Evolutionary conservation across 2,329 filamentous ascomycete genomes (phyloP).

Genomic region (Paramyrothecium roridum): DNA sequence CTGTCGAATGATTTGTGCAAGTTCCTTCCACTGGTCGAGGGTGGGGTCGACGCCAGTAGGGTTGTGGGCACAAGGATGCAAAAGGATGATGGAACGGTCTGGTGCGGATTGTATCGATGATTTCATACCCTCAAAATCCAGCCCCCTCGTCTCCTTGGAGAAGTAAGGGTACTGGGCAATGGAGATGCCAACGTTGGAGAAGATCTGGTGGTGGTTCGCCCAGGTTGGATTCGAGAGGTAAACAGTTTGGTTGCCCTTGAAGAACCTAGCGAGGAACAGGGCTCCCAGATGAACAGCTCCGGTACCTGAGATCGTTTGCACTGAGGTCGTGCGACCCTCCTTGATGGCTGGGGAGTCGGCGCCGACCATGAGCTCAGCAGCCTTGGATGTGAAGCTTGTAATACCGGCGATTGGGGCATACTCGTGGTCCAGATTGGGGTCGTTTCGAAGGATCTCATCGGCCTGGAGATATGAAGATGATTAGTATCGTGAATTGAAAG

Average conservation of each 20-base stretch:
- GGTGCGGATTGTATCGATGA: slow-evolving; percentile 66
- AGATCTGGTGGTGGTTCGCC: slow-evolving; percentile 99
- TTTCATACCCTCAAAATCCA: slow-evolving; percentile 91
- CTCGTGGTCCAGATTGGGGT: slow-evolving; percentile 93
- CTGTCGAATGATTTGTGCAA: slow-evolving; percentile 71
- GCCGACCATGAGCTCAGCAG: slow-evolving; percentile 87
- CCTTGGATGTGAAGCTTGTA: slow-evolving; percentile 79
- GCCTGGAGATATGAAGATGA: slow-evolving; percentile 55
- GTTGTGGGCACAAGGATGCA: slow-evolving; percentile 97
- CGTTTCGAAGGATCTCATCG: slow-evolving; percentile 81
- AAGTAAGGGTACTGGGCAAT: slow-evolving; percentile 93
- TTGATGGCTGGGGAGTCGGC: slow-evolving; percentile 73
- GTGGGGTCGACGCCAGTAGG: slow-evolving; percentile 96
- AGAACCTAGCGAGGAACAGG: slow-evolving; percentile 93
- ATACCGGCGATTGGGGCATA: slow-evolving; percentile 96
- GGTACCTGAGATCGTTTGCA: slow-evolving; percentile 97
- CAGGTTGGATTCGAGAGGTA: slow-evolving; percentile 96
- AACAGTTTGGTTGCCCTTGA: slow-evolving; percentile 68
- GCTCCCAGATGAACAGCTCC: slow-evolving; percentile 91
- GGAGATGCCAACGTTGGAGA: slow-evolving; percentile 79
- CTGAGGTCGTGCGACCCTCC: slow-evolving; percentile 75
- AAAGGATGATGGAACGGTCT: slow-evolving; percentile 77
- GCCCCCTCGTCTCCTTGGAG: slow-evolving; percentile 78
- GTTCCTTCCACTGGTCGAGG: slow-evolving; percentile 88
- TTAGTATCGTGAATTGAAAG: neutral